Evolutionary conservation across 805 yeast genomes (phyloP).

Genomic region (Maudiozyma bulderi): DNA sequence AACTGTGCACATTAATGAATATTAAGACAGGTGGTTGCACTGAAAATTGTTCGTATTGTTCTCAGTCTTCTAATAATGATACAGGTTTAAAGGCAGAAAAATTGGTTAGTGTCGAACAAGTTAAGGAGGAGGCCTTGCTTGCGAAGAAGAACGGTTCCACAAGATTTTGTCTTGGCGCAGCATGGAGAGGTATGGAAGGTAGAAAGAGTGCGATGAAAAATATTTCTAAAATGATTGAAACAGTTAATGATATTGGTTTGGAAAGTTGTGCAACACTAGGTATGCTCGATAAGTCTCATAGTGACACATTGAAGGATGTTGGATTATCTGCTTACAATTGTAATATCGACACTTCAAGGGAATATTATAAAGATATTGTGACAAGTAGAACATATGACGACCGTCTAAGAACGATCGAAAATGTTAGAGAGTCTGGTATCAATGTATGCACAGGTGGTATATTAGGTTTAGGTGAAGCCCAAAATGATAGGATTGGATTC

Average conservation of each 20-base stretch:
- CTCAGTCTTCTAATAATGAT: slow-evolving; percentile 59
- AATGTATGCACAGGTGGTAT: slow-evolving; percentile 75
- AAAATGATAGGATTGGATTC: slow-evolving; percentile 61
- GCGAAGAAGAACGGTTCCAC: slow-evolving; percentile 68
- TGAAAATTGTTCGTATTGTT: slow-evolving; percentile 75
- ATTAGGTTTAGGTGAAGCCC: slow-evolving; percentile 67
- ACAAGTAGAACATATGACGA: slow-evolving; percentile 66
- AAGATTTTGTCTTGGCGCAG: slow-evolving; percentile 78
- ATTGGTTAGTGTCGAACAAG: slow-evolving; percentile 51
- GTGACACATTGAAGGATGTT: slow-evolving; percentile 46
- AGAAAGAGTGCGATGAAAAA: slow-evolving; percentile 56
- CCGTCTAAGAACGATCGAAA: slow-evolving; percentile 53
- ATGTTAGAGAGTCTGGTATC: slow-evolving; percentile 54
- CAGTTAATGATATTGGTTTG: slow-evolving; percentile 55
- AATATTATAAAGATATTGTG: slow-evolving; percentile 64
- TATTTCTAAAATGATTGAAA: slow-evolving; percentile 55
- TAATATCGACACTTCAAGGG: slow-evolving; percentile 71
- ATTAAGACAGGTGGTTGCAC: slow-evolving; percentile 77
- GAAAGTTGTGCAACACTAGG: slow-evolving; percentile 78
- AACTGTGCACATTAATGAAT: slow-evolving; percentile 63
- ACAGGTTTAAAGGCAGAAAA: slow-evolving; percentile 68
- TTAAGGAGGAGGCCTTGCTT: slow-evolving; percentile 49
- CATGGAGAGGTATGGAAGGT: slow-evolving; percentile 81
- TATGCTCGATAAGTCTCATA: slow-evolving; percentile 63
- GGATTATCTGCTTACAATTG: slow-evolving; percentile 79